Conservation (phyloP, 1,284 basidiomycete genomes). For the Coniophora puteana region DNA sequence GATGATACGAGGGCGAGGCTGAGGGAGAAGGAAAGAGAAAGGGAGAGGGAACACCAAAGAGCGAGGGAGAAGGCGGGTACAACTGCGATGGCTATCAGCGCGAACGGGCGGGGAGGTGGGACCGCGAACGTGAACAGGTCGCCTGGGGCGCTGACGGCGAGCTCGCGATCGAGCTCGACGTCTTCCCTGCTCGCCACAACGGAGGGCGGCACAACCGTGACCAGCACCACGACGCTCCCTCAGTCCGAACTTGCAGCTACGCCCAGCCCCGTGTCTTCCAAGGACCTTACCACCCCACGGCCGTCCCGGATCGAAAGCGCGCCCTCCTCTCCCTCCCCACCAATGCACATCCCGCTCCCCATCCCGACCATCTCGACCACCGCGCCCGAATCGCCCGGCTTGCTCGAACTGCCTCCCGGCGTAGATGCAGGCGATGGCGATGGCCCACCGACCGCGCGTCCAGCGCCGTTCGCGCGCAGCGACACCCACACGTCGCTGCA, state of each 20-base stretch:
- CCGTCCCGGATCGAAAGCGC: too few species aligned
- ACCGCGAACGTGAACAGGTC: too few species aligned
- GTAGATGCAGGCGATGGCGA: too few species aligned
- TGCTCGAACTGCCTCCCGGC: too few species aligned
- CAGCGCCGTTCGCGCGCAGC: too few species aligned
- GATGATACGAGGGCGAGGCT: neutral
- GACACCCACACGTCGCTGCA: too few species aligned
- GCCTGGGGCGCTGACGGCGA: too few species aligned
- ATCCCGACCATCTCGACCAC: constrained; percentile 56
- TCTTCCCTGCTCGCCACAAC: constrained; percentile 21
- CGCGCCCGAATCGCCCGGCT: constrained; percentile 40
- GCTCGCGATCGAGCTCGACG: constrained; percentile 1
- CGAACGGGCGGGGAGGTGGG: too few species aligned
- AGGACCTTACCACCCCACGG: too few species aligned
- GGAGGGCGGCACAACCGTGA: constrained; percentile 27
- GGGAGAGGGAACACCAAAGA: neutral
- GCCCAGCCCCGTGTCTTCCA: too few species aligned
- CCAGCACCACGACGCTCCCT: constrained; percentile 20
- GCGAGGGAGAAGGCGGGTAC: constrained; percentile 5
- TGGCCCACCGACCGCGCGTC: constrained; percentile 8
- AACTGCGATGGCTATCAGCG: constrained; percentile 8
- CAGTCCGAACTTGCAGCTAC: constrained; percentile 14
- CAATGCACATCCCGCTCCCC: too few species aligned
- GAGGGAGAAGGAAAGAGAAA: neutral
- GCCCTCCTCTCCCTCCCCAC: too few species aligned